Evolutionary conservation across 495 filamentous ascomycete genomes (phyloP).

Genomic region (Haplographium delicatum): DNA sequence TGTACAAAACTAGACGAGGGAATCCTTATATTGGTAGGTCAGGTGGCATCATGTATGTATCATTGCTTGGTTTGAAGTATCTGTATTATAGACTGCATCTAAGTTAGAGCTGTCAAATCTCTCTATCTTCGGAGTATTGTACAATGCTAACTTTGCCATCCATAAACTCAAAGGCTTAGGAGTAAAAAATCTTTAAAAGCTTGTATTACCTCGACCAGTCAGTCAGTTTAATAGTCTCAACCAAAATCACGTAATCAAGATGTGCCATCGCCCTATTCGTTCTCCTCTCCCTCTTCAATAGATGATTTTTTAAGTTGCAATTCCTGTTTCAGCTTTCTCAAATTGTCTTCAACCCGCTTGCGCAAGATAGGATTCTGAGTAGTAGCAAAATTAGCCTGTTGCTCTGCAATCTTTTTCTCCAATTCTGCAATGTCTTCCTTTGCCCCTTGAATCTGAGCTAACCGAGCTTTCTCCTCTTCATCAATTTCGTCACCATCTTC

Average conservation of each 20-base stretch:
- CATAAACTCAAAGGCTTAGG: no score
- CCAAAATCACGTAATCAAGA: no score
- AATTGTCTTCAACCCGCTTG: slow-evolving; percentile 46
- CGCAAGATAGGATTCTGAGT: slow-evolving; percentile 44
- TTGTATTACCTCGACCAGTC: no score
- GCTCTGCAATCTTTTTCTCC: slow-evolving; percentile 35
- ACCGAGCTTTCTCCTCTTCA: slow-evolving; percentile 38
- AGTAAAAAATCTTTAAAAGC: no score
- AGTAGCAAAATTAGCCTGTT: slow-evolving; percentile 32
- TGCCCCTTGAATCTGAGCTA: slow-evolving; percentile 42
- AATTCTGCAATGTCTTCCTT: slow-evolving; percentile 52
- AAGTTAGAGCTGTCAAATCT: background rate
- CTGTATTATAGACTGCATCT: slow-evolving; percentile 11
- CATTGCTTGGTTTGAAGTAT: background rate
- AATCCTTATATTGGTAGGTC: no score
- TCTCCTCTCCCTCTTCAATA: slow-evolving; percentile 42
- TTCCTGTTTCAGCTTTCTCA: slow-evolving; percentile 49
- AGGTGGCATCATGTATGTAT: no score
- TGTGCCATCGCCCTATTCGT: no score
- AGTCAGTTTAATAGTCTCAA: no score
- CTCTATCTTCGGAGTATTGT: background rate
- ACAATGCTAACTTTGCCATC: no score
- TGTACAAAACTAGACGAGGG: no score
- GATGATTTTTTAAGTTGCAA: slow-evolving; percentile 53
- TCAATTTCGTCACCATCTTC: slow-evolving; percentile 45